Evolutionary conservation across 1,139 yeast genomes (phyloP).

Genomic region (Magnusiomyces fungicola): DNA sequence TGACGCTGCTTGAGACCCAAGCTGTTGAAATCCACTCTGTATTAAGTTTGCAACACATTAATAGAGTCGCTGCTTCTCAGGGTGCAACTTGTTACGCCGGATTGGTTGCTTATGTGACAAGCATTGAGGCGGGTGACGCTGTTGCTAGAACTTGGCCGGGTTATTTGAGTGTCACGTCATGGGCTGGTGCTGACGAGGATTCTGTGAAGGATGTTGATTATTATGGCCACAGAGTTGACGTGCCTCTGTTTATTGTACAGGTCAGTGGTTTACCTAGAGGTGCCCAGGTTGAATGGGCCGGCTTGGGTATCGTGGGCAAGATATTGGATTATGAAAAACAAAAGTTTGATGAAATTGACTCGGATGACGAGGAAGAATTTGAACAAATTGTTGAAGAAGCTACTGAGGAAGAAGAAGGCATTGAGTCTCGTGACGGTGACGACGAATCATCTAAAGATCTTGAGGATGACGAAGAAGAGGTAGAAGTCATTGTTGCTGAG

Average conservation of each 20-base stretch:
- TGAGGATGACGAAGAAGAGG: not conserved
- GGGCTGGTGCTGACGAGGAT: constrained; percentile 10
- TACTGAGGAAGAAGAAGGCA: not conserved
- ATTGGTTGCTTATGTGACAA: constrained; percentile 51
- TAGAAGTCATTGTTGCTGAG: not conserved
- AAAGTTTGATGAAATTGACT: constrained; percentile 1
- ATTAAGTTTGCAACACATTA: constrained; percentile 67
- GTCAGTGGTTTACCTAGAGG: constrained; percentile 60
- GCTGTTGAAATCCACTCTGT: constrained; percentile 33
- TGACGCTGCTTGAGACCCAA: constrained; percentile 35
- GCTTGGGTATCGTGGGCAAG: constrained; percentile 19
- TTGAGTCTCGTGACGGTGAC: not conserved
- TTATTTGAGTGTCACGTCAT: not conserved
- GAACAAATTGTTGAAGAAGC: not conserved
- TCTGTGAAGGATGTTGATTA: constrained; percentile 17
- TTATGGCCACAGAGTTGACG: not conserved
- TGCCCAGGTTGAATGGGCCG: constrained; percentile 73
- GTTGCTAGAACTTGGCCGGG: constrained; percentile 38
- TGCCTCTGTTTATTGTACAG: constrained; percentile 39
- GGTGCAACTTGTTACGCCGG: constrained; percentile 33
- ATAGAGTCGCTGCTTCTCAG: constrained; percentile 53
- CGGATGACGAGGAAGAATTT: not conserved
- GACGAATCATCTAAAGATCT: not conserved
- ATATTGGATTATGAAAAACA: not conserved
- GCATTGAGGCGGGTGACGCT: constrained; percentile 26